Conservation (phyloP, 2,329 filamentous ascomycete species). For the Scopulariopsis brevicaulis region DNA sequence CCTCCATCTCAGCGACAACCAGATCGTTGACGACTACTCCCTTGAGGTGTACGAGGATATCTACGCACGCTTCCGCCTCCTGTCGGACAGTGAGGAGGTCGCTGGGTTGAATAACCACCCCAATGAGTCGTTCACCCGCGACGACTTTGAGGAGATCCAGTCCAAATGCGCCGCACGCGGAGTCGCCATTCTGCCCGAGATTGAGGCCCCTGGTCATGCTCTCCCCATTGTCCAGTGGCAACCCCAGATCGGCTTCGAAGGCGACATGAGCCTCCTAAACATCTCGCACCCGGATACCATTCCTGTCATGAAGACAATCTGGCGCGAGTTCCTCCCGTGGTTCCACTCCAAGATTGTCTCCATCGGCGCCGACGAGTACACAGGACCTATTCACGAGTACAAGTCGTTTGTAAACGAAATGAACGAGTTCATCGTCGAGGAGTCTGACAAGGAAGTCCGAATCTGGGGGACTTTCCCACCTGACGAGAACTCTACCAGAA, state of each 20-base stretch:
- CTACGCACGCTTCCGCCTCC: conserved; percentile 43
- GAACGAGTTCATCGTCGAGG: conserved; percentile 30
- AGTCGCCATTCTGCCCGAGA: conserved; percentile 46
- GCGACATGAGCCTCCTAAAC: conserved; percentile 33
- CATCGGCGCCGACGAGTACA: conserved; percentile 45
- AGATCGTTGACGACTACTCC: conserved; percentile 35
- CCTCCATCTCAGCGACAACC: conserved; percentile 45
- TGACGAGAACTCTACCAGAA: conserved; percentile 3
- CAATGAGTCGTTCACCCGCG: conserved; percentile 43
- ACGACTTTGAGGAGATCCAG: conserved; percentile 41
- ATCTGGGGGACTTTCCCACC: conserved; percentile 37
- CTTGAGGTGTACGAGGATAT: conserved; percentile 21
- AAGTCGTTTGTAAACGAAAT: conserved; percentile 32
- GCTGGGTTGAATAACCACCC: conserved; percentile 33
- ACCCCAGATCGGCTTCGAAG: conserved; percentile 36
- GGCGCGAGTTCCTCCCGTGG: conserved; percentile 42
- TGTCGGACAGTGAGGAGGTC: conserved; percentile 33
- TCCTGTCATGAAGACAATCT: conserved; percentile 36
- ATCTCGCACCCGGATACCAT: conserved; percentile 35
- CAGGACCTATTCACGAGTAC: conserved; percentile 33
- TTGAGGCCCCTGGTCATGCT: conserved; percentile 47
- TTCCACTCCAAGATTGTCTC: conserved; percentile 42
- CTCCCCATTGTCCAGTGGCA: conserved; percentile 48
- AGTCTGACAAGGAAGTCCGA: conserved; percentile 27
- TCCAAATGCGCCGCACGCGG: conserved; percentile 38